These are phyloP conservation scores for Begonia loranthoides DNA, from an alignment of 306 rosid species.

Conservation along the genomic window DNA sequence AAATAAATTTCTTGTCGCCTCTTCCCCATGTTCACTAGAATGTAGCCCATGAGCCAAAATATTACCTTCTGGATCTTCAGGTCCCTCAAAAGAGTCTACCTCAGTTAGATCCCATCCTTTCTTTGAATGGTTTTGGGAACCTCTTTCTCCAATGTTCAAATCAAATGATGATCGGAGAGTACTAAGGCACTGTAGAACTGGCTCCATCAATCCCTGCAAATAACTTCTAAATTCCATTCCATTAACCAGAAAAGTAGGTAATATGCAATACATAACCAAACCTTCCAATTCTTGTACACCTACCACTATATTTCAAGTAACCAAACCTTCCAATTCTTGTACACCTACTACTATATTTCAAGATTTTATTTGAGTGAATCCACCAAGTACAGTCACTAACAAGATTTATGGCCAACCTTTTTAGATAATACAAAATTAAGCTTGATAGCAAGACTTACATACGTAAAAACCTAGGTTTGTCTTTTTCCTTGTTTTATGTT, in stretches of 20 bases:
- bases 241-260: not conserved
- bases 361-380: not conserved
- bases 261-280: not conserved
- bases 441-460: not conserved
- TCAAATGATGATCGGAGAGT: conserved; percentile 55
- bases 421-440: not conserved
- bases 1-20: not conserved
- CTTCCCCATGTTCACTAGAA: conserved; percentile 11
- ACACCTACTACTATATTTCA: not conserved
- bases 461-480: not conserved
- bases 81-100: conserved; percentile 26
- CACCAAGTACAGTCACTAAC: not conserved
- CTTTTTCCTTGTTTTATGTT: not conserved
- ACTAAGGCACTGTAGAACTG: conserved; percentile 72
- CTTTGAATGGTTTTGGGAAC: conserved; percentile 35
- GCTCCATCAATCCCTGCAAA: conserved; percentile 75
- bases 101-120: conserved; percentile 55
- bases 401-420: not conserved
- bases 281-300: not conserved
- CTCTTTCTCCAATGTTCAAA: conserved; percentile 40
- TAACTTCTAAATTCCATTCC: conserved; percentile 10
- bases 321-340: not conserved
- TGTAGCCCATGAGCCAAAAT: conserved; percentile 8
- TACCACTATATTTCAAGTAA: not conserved
- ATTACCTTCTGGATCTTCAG: conserved; percentile 20